Evolutionary conservation across 352 stramenopile species (phyloP).

Genomic region (Pythium dissimile): DNA sequence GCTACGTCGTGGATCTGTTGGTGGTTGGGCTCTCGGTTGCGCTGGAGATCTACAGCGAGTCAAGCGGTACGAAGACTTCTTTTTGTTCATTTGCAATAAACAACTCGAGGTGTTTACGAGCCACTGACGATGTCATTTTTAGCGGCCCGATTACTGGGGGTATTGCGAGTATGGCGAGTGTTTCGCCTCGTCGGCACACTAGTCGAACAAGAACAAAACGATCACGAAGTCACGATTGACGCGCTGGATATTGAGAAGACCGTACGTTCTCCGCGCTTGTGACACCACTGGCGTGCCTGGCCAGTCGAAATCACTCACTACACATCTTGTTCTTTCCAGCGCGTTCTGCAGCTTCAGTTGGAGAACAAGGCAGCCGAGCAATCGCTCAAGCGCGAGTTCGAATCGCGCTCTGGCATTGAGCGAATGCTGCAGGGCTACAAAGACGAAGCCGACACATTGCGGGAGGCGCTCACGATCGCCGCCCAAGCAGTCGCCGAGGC

Average conservation of each 20-base stretch:
- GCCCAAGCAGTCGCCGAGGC: constrained; percentile 51
- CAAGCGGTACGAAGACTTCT: constrained; percentile 35
- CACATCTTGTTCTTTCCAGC: constrained; percentile 24
- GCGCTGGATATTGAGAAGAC: constrained; percentile 46
- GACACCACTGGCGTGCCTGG: too few relatives aligned
- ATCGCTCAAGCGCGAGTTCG: constrained; percentile 57
- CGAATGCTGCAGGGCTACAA: constrained; percentile 63
- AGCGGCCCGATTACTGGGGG: constrained; percentile 44
- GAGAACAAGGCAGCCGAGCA: constrained; percentile 48
- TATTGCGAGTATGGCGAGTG: constrained; percentile 58
- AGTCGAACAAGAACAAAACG: constrained; percentile 40
- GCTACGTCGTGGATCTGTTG: constrained; percentile 48
- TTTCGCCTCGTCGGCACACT: constrained; percentile 51
- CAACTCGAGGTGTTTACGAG: too few relatives aligned
- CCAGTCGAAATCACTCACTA: too few relatives aligned
- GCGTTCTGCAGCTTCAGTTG: constrained; percentile 33
- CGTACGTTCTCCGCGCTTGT: too few relatives aligned
- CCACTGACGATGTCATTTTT: not conserved
- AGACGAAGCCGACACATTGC: constrained; percentile 67
- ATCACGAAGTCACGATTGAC: constrained; percentile 34
- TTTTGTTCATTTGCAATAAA: not conserved
- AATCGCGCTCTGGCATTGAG: constrained; percentile 45
- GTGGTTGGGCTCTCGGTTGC: constrained; percentile 31
- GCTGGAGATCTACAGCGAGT: constrained; percentile 48
- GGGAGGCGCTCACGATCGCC: constrained; percentile 71